These are phyloP conservation scores for Mrakia gelida DNA, from an alignment of 768 basidiomycete genomes.

Conservation along the genomic window DNA sequence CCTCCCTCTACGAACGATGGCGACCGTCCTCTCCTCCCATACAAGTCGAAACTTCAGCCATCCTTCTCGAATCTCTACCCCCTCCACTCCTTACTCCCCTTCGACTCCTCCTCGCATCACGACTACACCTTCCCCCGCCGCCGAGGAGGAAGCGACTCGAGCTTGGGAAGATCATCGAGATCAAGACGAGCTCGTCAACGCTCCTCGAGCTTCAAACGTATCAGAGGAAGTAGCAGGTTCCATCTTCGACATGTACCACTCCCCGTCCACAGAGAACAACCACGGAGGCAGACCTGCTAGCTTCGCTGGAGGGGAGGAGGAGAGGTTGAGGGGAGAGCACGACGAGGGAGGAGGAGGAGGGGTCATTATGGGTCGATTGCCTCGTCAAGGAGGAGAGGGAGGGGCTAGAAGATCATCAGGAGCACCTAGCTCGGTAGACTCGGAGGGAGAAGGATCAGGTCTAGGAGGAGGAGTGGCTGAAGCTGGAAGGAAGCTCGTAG, in stretches of 20 bases:
- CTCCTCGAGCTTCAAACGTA: neutral
- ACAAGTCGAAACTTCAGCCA: neutral
- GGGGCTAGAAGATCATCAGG: neutral
- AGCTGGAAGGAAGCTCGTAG: neutral
- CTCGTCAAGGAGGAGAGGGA: neutral
- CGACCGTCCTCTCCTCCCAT: neutral
- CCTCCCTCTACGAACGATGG: neutral
- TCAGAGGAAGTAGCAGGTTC: conserved; percentile 22
- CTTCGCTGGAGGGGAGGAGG: neutral
- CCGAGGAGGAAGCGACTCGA: neutral
- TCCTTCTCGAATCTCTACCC: neutral
- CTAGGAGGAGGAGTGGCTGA: neutral
- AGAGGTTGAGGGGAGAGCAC: neutral
- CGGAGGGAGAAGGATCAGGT: neutral
- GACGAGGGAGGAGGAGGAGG: neutral
- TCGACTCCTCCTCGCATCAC: neutral
- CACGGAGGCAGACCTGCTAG: neutral
- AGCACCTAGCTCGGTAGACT: neutral
- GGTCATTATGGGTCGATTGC: neutral
- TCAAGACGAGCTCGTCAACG: neutral
- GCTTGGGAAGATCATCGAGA: neutral
- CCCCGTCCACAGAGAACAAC: neutral
- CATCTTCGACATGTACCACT: conserved; percentile 25
- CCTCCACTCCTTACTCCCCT: neutral
- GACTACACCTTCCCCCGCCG: neutral